Evolutionary conservation across 2,329 filamentous ascomycete species (phyloP).

Genomic region (Xylariales sp.): DNA sequence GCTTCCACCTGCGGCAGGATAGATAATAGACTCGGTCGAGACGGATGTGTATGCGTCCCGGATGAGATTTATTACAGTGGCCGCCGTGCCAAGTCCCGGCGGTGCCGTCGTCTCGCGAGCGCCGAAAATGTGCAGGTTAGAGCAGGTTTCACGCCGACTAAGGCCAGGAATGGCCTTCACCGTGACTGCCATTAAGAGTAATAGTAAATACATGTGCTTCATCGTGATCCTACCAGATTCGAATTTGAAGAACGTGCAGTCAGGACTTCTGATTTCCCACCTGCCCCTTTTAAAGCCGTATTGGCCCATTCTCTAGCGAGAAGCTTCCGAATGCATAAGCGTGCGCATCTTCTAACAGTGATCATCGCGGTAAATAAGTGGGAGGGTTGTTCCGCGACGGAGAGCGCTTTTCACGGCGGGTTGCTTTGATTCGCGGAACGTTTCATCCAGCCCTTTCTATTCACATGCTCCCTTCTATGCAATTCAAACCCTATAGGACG

Average conservation of each 20-base stretch:
- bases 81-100: constrained; percentile 58
- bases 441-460: background rate
- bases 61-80: constrained; percentile 59
- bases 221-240: constrained; percentile 5
- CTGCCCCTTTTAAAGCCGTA: constrained; percentile 11
- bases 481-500: no score
- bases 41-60: constrained; percentile 48
- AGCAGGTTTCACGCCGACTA: constrained; percentile 49
- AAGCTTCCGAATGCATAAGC: background rate
- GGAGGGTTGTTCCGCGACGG: background rate
- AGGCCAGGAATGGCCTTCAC: constrained; percentile 5
- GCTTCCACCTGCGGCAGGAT: constrained; percentile 67
- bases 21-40: constrained; percentile 60
- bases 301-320: background rate
- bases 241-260: background rate
- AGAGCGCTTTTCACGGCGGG: background rate
- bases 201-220: constrained; percentile 11
- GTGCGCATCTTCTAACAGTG: background rate
- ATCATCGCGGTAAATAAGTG: constrained; percentile 9
- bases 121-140: constrained; percentile 60
- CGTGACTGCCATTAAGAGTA: constrained; percentile 10
- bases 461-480: background rate
- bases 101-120: constrained; percentile 62
- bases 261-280: background rate
- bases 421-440: background rate